A percentile compares a stretch with the other conserved stretches of the same genome.
phyloP scores from a whole-genome alignment of 257 asterid species.

The Henckelia pumila region DNA sequence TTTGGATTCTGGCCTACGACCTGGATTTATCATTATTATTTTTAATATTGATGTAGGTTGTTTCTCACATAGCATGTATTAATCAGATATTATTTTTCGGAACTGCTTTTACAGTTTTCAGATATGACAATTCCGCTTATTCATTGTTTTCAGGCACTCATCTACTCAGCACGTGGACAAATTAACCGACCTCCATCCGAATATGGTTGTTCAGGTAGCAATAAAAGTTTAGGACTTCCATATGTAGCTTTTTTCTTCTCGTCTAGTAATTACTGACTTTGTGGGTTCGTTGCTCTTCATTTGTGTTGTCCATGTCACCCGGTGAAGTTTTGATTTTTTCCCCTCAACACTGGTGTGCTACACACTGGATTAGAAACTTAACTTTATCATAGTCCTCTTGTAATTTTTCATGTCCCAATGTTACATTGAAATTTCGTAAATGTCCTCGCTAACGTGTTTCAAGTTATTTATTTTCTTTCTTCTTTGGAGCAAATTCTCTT shows the following conservation, averaged over 20 bases:
- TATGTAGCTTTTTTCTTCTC: background rate
- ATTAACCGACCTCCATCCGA: slow-evolving; percentile 69
- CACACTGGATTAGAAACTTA: background rate
- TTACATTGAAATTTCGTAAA: slow-evolving; percentile 10
- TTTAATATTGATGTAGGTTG: background rate
- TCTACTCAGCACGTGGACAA: slow-evolving; percentile 41
- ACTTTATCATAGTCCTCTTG: background rate
- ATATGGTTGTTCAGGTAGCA: slow-evolving; percentile 73
- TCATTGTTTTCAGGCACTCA: slow-evolving; percentile 41
- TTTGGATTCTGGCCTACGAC: background rate
- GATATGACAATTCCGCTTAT: slow-evolving; percentile 7
- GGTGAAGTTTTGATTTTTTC: background rate
- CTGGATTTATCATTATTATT: background rate
- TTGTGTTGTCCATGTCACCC: background rate
- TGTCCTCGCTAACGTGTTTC: background rate
- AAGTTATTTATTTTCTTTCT: slow-evolving; percentile 12
- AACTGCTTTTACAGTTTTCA: slow-evolving; percentile 8
- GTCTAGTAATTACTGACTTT: background rate
- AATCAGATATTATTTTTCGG: background rate
- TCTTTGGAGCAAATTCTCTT: background rate
- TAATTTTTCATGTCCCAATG: slow-evolving; percentile 1
- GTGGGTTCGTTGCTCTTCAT: background rate
- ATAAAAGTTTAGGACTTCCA: background rate
- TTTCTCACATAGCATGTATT: slow-evolving; percentile 1
- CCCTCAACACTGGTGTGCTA: background rate